Evolutionary conservation across 306 rosid species (phyloP).

Genomic region (Cercis canadensis): DNA sequence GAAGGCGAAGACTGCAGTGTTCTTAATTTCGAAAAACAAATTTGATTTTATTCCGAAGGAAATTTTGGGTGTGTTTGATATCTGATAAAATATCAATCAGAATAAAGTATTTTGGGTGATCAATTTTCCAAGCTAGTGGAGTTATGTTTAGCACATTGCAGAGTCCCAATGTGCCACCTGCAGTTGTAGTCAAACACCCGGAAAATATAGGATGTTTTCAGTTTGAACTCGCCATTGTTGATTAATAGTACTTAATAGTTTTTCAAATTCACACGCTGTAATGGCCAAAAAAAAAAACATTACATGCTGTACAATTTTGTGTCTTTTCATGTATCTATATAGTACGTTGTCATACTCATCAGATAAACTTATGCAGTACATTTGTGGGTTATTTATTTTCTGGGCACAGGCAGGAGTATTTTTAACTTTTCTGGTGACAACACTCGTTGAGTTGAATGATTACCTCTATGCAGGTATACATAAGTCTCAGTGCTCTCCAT

Average conservation of each 20-base stretch:
- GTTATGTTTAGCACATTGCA: constrained; percentile 8
- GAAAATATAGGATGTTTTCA: background rate
- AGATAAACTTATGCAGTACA: constrained; percentile 1
- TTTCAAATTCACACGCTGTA: constrained; percentile 2
- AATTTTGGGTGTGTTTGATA: no score
- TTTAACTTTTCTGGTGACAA: background rate
- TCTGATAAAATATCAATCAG: no score
- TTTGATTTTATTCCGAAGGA: background rate
- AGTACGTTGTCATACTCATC: background rate
- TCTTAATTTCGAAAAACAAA: background rate
- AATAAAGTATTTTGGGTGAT: no score
- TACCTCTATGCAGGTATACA: constrained; percentile 44
- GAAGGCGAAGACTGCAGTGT: background rate
- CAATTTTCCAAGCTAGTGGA: background rate
- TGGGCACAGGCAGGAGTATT: constrained; percentile 1
- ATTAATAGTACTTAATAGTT: background rate
- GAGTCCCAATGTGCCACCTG: constrained; percentile 4
- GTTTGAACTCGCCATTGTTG: background rate
- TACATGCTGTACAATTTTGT: background rate
- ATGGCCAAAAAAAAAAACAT: no score
- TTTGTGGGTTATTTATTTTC: constrained; percentile 9
- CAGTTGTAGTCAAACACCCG: background rate
- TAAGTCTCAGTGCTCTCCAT: constrained; percentile 34
- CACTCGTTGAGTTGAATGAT: constrained; percentile 6
- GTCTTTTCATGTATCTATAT: background rate